Percentiles rank a stretch among this genome's conserved stretches.
phyloP scores from a whole-genome alignment of 805 yeast genomes.

The Metschnikowia orientalis region DNA sequence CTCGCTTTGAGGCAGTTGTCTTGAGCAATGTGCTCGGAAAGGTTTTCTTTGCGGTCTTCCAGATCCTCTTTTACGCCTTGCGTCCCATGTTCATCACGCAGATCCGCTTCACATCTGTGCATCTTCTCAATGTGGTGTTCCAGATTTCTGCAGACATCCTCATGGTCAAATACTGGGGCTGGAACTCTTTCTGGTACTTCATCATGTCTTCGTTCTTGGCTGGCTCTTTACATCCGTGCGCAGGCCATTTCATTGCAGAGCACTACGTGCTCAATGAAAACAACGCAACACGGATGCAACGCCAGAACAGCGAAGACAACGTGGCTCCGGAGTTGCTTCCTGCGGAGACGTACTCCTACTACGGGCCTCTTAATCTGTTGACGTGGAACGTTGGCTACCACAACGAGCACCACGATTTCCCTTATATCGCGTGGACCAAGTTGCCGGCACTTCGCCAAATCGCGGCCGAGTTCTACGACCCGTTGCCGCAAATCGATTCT shows the following conservation, averaged over 20 bases:
- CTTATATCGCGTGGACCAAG: slow-evolving; percentile 86
- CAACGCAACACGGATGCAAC: slow-evolving; percentile 38
- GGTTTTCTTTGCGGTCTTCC: slow-evolving; percentile 86
- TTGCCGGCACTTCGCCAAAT: slow-evolving; percentile 58
- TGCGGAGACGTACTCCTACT: slow-evolving; percentile 82
- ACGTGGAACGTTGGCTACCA: slow-evolving; percentile 95
- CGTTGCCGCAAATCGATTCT: slow-evolving; percentile 68
- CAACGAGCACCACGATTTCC: slow-evolving; percentile 94
- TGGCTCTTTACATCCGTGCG: slow-evolving; percentile 89
- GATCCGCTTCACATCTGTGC: slow-evolving; percentile 70
- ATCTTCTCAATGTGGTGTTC: slow-evolving; percentile 58
- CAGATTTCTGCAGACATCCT: slow-evolving; percentile 58
- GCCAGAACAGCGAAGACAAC: slow-evolving; percentile 21
- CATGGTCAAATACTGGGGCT: slow-evolving; percentile 59
- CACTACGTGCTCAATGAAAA: slow-evolving; percentile 67
- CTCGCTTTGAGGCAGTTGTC: slow-evolving; percentile 67
- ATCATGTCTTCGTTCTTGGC: slow-evolving; percentile 78
- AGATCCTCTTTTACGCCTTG: slow-evolving; percentile 81
- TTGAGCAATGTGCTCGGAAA: slow-evolving; percentile 78
- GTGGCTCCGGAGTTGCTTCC: slow-evolving; percentile 41
- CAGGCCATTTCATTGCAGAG: slow-evolving; percentile 95
- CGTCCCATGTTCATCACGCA: slow-evolving; percentile 84
- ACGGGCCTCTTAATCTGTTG: slow-evolving; percentile 69
- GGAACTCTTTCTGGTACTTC: slow-evolving; percentile 60
- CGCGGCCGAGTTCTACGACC: slow-evolving; percentile 78